Evolutionary conservation across 345 rosid genomes (phyloP).

Genomic region (Hypericum androsaemum): DNA sequence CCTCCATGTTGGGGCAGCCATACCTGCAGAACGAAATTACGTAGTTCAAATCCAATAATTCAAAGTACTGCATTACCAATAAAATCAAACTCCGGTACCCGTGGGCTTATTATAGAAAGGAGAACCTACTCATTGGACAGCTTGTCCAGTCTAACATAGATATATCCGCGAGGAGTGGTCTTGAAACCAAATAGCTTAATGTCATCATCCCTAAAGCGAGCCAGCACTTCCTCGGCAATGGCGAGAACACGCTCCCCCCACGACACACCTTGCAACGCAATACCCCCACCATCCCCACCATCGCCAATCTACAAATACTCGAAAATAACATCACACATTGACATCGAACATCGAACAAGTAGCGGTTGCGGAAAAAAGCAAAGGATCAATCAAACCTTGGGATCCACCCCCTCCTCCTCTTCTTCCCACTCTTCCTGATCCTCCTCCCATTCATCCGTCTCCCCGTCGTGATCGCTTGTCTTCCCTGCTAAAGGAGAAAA

Average conservation of each 20-base stretch:
- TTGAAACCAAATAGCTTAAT: conserved; percentile 61
- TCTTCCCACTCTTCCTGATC: background rate
- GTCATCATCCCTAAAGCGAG: conserved; percentile 33
- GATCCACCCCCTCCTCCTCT: conserved; percentile 37
- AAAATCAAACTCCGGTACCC: too few relatives aligned
- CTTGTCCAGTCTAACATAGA: conserved; percentile 74
- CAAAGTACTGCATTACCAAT: too few relatives aligned
- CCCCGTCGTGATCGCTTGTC: background rate
- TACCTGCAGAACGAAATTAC: conserved; percentile 31
- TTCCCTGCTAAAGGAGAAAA: background rate
- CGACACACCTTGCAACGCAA: conserved; percentile 50
- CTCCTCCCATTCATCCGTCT: background rate
- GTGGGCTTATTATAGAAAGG: background rate
- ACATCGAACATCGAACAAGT: background rate
- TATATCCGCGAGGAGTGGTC: conserved; percentile 67
- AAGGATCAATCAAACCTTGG: conserved; percentile 33
- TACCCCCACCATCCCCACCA: conserved; percentile 91
- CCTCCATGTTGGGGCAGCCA: conserved; percentile 81
- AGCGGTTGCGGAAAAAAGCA: background rate
- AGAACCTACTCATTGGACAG: conserved; percentile 46
- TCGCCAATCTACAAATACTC: conserved; percentile 48
- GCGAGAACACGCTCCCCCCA: conserved; percentile 71
- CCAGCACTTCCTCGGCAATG: conserved; percentile 48
- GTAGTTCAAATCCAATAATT: too few relatives aligned
- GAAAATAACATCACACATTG: background rate